Evolutionary conservation across 257 asterid species (phyloP).

Genomic region (Misopates orontium): DNA sequence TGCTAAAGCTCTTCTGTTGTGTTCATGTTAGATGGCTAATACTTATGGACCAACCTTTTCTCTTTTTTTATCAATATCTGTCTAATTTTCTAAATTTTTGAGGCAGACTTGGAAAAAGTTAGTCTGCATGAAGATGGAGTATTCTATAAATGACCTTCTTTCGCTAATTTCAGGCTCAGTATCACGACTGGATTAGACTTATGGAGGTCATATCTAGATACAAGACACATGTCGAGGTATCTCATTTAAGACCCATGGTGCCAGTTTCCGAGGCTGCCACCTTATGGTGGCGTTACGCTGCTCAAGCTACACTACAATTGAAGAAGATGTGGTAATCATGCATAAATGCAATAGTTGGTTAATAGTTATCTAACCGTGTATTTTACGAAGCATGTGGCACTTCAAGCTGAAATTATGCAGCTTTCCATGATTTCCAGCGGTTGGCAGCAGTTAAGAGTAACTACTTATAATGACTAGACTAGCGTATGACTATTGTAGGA

Average conservation of each 20-base stretch:
- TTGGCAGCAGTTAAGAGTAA: constrained; percentile 17
- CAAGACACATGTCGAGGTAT: constrained; percentile 69
- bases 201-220: constrained; percentile 91
- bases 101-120: constrained; percentile 2
- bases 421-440: constrained; percentile 20
- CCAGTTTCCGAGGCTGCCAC: constrained; percentile 61
- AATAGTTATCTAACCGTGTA: constrained; percentile 18
- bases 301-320: constrained; percentile 88
- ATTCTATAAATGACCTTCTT: constrained; percentile 22
- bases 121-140: constrained; percentile 15
- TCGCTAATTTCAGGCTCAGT: constrained; percentile 68
- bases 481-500: not conserved
- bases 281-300: constrained; percentile 97
- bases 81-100: not conserved
- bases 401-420: constrained; percentile 21
- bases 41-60: constrained; percentile 7
- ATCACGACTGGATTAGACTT: constrained; percentile 98
- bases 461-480: not conserved
- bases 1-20: not conserved
- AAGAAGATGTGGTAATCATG: constrained; percentile 77
- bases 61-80: constrained; percentile 3
- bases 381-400: not conserved
- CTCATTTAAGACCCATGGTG: constrained; percentile 85
- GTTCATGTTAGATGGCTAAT: not conserved
- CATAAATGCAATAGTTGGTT: constrained; percentile 10